phyloP scores from a whole-genome alignment of 2,329 filamentous ascomycete genomes.

The Falciphora oryzae region DNA sequence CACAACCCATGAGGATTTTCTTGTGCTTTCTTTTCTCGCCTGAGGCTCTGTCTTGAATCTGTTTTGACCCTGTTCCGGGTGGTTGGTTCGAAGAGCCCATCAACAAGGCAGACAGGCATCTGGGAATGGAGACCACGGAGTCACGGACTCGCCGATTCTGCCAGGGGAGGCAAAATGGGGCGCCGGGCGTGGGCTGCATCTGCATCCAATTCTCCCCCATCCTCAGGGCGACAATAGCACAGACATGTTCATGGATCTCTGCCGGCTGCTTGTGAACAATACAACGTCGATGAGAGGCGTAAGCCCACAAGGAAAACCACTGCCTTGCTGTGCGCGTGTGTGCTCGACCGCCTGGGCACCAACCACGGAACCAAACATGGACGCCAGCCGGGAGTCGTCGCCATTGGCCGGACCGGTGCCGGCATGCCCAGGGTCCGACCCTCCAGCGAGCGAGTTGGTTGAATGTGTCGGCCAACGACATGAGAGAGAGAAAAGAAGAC shows the following conservation, averaged over 20 bases:
- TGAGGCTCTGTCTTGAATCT: neutral
- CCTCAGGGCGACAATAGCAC: neutral
- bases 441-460: too few relatives aligned
- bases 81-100: neutral
- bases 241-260: neutral
- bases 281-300: neutral
- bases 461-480: too few relatives aligned
- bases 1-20: neutral
- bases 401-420: neutral
- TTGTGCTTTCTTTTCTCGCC: neutral
- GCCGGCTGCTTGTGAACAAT: neutral
- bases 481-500: too few relatives aligned
- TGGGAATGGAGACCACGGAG: neutral
- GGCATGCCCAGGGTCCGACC: too few relatives aligned
- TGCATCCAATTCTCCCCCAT: neutral
- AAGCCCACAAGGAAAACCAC: neutral
- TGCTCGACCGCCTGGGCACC: neutral
- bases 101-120: neutral
- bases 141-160: neutral
- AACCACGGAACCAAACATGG: neutral
- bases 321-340: neutral
- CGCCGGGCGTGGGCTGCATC: too few relatives aligned
- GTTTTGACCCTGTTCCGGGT: neutral
- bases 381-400: too few relatives aligned
- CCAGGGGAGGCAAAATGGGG: neutral